Percentiles rank a stretch among this genome's conserved stretches.
phyloP scores from a whole-genome alignment of 2,329 filamentous ascomycete species.

The Xylaria digitata region DNA sequence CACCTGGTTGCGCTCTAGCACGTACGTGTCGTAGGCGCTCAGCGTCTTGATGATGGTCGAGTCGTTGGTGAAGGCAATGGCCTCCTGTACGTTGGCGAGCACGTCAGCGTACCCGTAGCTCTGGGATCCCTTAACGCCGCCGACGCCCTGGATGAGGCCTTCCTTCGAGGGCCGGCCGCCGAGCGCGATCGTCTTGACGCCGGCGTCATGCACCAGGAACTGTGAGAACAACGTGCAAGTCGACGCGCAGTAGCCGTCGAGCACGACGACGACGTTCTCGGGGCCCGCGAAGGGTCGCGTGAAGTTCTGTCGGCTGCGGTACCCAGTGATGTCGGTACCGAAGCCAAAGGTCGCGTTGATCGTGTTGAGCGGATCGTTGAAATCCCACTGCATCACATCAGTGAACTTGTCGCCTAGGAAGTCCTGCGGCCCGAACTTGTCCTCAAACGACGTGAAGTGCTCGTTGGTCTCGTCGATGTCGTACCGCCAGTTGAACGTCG shows the following conservation, averaged over 20 bases:
- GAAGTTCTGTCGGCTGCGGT: constrained; percentile 59
- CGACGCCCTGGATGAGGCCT: constrained; percentile 64
- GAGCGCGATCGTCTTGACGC: constrained; percentile 65
- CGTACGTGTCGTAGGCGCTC: constrained; percentile 49
- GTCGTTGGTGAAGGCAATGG: constrained; percentile 46
- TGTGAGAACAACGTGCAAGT: constrained; percentile 69
- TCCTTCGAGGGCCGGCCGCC: constrained; percentile 59
- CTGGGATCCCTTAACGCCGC: constrained; percentile 64
- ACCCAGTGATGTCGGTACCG: constrained; percentile 62
- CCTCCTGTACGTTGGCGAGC: constrained; percentile 43
- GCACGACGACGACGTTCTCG: constrained; percentile 69
- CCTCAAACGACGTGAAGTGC: constrained; percentile 62
- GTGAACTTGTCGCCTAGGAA: constrained; percentile 66
- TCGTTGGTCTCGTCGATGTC: constrained; percentile 61
- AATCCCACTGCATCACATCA: constrained; percentile 63
- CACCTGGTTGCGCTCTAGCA: constrained; percentile 49
- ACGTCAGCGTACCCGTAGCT: constrained; percentile 51
- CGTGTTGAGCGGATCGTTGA: constrained; percentile 56
- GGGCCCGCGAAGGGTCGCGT: constrained; percentile 64
- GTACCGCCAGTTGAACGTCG: constrained; percentile 62
- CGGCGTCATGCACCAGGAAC: constrained; percentile 62
- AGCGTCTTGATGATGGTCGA: constrained; percentile 48
- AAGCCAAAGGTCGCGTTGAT: constrained; percentile 56
- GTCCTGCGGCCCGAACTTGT: constrained; percentile 56
- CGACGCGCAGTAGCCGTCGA: constrained; percentile 69